A percentile compares a stretch with the other conserved stretches of the same genome.
Conservation (phyloP, 768 basidiomycete species). For the Dacryopinax spathularia region DNA sequence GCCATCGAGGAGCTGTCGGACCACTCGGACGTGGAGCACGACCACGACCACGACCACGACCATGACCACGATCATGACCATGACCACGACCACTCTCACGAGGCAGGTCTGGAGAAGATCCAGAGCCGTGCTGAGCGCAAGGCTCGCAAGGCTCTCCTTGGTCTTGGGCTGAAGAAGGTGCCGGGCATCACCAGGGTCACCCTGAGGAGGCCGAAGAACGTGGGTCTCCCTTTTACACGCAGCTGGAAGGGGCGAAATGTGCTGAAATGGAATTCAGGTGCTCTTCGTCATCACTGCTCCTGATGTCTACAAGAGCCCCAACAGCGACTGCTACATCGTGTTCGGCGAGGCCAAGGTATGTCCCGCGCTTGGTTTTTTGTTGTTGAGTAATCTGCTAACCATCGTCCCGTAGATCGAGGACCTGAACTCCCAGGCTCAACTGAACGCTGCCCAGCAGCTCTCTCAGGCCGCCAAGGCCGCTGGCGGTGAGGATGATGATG, state of each 20-base stretch:
- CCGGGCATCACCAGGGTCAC: slow-evolving; percentile 89
- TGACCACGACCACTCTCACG: slow-evolving; percentile 73
- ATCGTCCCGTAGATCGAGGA: slow-evolving; percentile 53
- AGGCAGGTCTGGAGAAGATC: slow-evolving; percentile 78
- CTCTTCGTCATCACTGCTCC: slow-evolving; percentile 86
- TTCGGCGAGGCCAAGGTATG: slow-evolving; percentile 90
- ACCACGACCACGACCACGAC: slow-evolving; percentile 44
- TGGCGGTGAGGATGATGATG: slow-evolving; percentile 44
- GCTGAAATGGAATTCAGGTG: slow-evolving; percentile 32
- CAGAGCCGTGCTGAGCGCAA: slow-evolving; percentile 91
- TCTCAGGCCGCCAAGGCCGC: slow-evolving; percentile 28
- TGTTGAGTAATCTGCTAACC: not conserved
- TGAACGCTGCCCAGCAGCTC: slow-evolving; percentile 68
- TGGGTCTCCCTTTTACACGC: slow-evolving; percentile 25
- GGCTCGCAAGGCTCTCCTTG: slow-evolving; percentile 82
- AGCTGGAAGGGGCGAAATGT: not conserved
- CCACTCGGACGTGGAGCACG: slow-evolving; percentile 35
- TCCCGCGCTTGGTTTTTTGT: not conserved
- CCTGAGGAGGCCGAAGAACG: slow-evolving; percentile 86
- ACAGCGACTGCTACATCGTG: slow-evolving; percentile 97
- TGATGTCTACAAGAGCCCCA: slow-evolving; percentile 94
- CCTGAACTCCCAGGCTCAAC: slow-evolving; percentile 64
- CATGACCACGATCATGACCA: slow-evolving; percentile 35
- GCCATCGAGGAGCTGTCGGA: slow-evolving; percentile 81
- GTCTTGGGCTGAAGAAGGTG: slow-evolving; percentile 85